Evolutionary conservation across 176 grass and related monocot species (phyloP).

Genomic region (Ensete glaucum): DNA sequence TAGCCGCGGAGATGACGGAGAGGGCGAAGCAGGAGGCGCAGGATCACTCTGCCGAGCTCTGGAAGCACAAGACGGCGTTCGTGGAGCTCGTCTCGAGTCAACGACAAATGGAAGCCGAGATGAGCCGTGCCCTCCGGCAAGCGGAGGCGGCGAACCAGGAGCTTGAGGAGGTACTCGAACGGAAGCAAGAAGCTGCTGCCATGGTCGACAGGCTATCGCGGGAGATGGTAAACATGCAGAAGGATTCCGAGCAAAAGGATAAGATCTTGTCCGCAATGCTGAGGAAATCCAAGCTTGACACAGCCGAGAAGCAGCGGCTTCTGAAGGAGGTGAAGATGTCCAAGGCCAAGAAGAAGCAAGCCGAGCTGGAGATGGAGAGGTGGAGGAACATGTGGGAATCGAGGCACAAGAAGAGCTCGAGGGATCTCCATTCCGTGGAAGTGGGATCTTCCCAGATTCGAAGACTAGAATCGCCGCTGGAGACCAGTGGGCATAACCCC

Average conservation of each 20-base stretch:
- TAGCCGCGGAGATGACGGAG: constrained; percentile 28
- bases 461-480: constrained; percentile 17
- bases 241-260: constrained; percentile 75
- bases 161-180: constrained; percentile 20
- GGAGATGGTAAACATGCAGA: constrained; percentile 36
- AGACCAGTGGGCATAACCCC: constrained; percentile 11
- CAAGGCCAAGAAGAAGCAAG: constrained; percentile 69
- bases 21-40: constrained; percentile 23
- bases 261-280: constrained; percentile 78
- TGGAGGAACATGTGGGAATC: constrained; percentile 73
- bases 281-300: constrained; percentile 73
- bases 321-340: constrained; percentile 61
- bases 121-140: constrained; percentile 30
- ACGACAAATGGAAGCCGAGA: constrained; percentile 58
- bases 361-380: constrained; percentile 55
- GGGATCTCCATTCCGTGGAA: constrained; percentile 22
- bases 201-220: constrained; percentile 37
- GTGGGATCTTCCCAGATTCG: constrained; percentile 33
- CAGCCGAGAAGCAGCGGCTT: constrained; percentile 54
- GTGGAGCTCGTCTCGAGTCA: constrained; percentile 56
- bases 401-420: constrained; percentile 32
- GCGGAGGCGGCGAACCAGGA: constrained; percentile 41
- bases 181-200: constrained; percentile 25
- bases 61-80: constrained; percentile 66
- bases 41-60: constrained; percentile 43